phyloP scores from a whole-genome alignment of 2,329 filamentous ascomycete species.

The Catunica adiposa region DNA sequence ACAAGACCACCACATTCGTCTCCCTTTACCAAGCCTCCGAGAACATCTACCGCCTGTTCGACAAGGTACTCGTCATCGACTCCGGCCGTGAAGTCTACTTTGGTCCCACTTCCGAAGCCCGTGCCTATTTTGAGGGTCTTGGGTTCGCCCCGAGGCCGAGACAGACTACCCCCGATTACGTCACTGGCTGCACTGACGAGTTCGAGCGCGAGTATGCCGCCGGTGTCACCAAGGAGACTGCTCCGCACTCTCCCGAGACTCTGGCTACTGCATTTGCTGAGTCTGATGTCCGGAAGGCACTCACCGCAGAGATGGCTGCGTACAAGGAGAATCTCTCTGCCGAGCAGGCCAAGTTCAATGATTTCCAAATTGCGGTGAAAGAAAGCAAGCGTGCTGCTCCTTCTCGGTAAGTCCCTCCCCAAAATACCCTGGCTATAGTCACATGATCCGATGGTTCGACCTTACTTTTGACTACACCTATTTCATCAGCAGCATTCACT shows the following conservation, averaged over 20 bases:
- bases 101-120: constrained; percentile 49
- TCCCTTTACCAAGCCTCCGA: constrained; percentile 76
- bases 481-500: background rate
- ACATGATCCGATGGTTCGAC: background rate
- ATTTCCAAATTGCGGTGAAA: constrained; percentile 58
- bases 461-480: background rate
- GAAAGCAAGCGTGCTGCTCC: constrained; percentile 67
- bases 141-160: constrained; percentile 60
- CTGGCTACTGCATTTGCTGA: constrained; percentile 54
- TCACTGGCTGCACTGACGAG: constrained; percentile 70
- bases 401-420: constrained; percentile 26
- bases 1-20: constrained; percentile 70
- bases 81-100: constrained; percentile 62
- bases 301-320: constrained; percentile 48
- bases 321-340: constrained; percentile 50
- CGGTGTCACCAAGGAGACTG: constrained; percentile 47
- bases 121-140: constrained; percentile 58
- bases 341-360: constrained; percentile 52
- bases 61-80: constrained; percentile 73
- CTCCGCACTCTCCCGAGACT: constrained; percentile 50
- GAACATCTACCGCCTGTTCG: constrained; percentile 62
- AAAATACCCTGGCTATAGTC: background rate
- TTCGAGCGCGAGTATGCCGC: constrained; percentile 63
- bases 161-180: constrained; percentile 66
- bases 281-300: constrained; percentile 39